phyloP scores from a whole-genome alignment of 371 early-diverging fungal species.

The Syncephalastrum sp. region DNA sequence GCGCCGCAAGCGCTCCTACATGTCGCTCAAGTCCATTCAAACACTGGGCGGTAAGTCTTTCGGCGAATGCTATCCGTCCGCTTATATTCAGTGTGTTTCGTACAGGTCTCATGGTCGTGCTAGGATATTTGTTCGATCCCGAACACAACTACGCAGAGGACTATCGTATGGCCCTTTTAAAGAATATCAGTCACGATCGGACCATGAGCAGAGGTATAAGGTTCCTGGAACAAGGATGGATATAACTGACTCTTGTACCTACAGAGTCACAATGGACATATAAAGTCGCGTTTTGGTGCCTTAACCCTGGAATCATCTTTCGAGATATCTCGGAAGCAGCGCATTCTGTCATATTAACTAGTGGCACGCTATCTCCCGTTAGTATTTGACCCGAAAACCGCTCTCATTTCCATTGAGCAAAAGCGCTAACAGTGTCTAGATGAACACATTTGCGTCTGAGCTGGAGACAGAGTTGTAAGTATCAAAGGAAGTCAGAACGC shows the following conservation, averaged over 20 bases:
- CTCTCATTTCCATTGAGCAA: neutral
- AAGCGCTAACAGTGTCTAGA: slow-evolving; percentile 9
- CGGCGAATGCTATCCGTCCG: no score
- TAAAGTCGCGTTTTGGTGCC: slow-evolving; percentile 47
- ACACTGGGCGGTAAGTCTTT: no score
- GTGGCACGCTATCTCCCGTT: slow-evolving; percentile 84
- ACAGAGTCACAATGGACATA: slow-evolving; percentile 10
- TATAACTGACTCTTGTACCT: no score
- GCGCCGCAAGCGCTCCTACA: neutral
- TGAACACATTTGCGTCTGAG: slow-evolving; percentile 74
- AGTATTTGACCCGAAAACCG: slow-evolving; percentile 2
- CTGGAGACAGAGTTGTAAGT: slow-evolving; percentile 55
- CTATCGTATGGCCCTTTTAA: slow-evolving; percentile 45
- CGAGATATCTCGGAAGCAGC: slow-evolving; percentile 41
- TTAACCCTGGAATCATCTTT: slow-evolving; percentile 68
- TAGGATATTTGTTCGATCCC: slow-evolving; percentile 30
- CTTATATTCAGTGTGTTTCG: no score
- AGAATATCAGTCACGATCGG: slow-evolving; percentile 15
- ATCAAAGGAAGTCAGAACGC: no score
- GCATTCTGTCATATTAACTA: slow-evolving; percentile 76
- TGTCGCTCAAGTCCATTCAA: no score
- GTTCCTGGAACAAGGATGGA: no score
- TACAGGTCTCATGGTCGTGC: slow-evolving; percentile 37
- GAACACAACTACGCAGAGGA: slow-evolving; percentile 31
- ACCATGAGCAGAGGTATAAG: neutral